Conservation (phyloP, 129 eudicot species). For the Centrapalus pauciflorus region DNA sequence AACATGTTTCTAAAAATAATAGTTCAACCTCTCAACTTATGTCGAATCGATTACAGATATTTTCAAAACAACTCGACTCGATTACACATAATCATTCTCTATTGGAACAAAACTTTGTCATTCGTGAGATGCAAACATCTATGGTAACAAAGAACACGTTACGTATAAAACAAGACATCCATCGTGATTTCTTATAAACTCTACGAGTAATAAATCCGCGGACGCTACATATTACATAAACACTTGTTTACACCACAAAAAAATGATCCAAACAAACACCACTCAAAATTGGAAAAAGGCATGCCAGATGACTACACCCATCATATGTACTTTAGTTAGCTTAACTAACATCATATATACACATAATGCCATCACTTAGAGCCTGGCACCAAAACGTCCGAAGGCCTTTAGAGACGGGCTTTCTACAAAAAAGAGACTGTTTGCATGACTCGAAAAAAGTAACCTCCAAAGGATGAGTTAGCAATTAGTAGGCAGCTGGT, state of each 20-base stretch:
- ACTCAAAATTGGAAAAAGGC: constrained; percentile 15
- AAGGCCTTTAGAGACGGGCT: background rate
- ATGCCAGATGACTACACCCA: background rate
- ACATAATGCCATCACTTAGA: constrained; percentile 16
- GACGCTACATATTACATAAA: constrained; percentile 11
- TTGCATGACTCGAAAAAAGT: background rate
- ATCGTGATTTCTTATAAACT: background rate
- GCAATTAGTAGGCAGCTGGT: constrained; percentile 13
- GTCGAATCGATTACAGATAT: no score
- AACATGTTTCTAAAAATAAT: no score
- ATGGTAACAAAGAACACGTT: background rate
- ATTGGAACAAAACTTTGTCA: no score
- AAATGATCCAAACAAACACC: constrained; percentile 27
- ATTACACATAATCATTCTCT: no score
- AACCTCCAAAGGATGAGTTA: constrained; percentile 21
- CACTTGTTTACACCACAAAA: constrained; percentile 16
- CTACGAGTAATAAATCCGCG: background rate
- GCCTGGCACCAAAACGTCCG: background rate
- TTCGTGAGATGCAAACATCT: no score
- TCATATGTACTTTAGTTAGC: constrained; percentile 19
- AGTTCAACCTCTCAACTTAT: no score
- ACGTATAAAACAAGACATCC: background rate
- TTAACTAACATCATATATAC: constrained; percentile 6
- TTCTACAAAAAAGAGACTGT: constrained; percentile 12
- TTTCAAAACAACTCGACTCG: no score